phyloP scores from a whole-genome alignment of 306 rosid species.

The Quercus glauca region DNA sequence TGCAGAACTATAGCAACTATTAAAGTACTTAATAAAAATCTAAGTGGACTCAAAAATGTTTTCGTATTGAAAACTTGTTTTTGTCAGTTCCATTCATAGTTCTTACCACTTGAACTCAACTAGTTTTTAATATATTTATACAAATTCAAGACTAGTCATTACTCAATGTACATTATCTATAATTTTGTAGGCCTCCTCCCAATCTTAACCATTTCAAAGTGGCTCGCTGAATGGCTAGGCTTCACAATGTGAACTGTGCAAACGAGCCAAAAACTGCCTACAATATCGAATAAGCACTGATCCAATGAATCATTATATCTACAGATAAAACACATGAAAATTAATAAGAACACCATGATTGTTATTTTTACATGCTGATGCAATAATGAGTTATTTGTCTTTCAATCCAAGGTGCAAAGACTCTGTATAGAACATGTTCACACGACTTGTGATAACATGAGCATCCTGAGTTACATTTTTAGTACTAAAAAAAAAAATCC shows the following conservation, averaged over 20 bases:
- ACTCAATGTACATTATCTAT: not conserved
- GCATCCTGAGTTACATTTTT: no score
- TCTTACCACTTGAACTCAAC: not conserved
- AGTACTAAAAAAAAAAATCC: no score
- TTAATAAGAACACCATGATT: conserved; percentile 29
- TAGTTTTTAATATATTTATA: not conserved
- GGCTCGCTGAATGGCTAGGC: not conserved
- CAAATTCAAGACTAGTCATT: not conserved
- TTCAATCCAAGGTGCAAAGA: conserved; percentile 21
- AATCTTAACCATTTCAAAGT: not conserved
- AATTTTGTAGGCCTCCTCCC: not conserved
- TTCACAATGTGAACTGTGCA: conserved; percentile 30
- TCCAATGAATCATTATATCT: conserved; percentile 33
- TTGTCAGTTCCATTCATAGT: not conserved
- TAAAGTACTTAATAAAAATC: not conserved
- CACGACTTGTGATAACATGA: not conserved
- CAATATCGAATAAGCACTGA: conserved; percentile 25
- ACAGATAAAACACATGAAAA: not conserved
- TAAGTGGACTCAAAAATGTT: not conserved
- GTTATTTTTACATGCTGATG: conserved; percentile 46
- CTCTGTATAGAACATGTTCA: no score
- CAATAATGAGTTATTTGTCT: conserved; percentile 38
- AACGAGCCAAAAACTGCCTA: conserved; percentile 19
- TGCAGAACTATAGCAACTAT: not conserved
- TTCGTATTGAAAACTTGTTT: not conserved